Evolutionary conservation across 495 filamentous ascomycete genomes (phyloP), one percentile per base, ranked within the genome.

Genomic region (Penicillium cosmopolitanum): DNA sequence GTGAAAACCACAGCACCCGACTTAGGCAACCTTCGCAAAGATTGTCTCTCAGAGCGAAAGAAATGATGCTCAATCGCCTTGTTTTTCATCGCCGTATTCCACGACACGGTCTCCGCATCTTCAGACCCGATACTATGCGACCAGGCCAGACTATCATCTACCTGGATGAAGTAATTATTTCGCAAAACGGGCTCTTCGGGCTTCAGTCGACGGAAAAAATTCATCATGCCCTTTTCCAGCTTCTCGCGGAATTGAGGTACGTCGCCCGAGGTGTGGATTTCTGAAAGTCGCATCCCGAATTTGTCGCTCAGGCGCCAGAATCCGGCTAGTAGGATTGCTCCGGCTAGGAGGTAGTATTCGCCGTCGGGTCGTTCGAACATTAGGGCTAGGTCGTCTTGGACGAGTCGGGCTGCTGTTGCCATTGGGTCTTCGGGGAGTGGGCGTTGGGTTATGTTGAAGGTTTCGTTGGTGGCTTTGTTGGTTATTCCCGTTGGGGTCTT

Each of bases 281-380:
- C 89, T 2, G 84, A 86, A 4, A 96, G 73, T 21, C 81, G 78
- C 92, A 97, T 95, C 8, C 89, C 89, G 70, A 89, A 87, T 75
- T 97, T 96, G 66, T 96, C 90, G 52, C 82, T 77, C 6, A 96
- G 82, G 8, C 91, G 85, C 93, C 92, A 96, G 77, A 96, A 97
- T 0, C 92, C 92, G 0, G 92, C 84, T 1, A 97, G 80, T 10
- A 96, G 79, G 53, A 95, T 87, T 6, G 87, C 82, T 12, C 92
- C 93, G 3, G 91, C 90, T 1, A 92, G 80, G 2, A 96, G 84
- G 72, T 93, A 91, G 74, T 97, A 96, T 70, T 94, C 86, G 23
- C 90, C 89, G 66, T 96, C 90, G 2, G 77, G 68, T 31, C 77
- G 80, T 71, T 96, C 90, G 65, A 96, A 80, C 92, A 97, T 96